Conservation (phyloP, 441 rosid genomes). For the Daphne laureola region DNA sequence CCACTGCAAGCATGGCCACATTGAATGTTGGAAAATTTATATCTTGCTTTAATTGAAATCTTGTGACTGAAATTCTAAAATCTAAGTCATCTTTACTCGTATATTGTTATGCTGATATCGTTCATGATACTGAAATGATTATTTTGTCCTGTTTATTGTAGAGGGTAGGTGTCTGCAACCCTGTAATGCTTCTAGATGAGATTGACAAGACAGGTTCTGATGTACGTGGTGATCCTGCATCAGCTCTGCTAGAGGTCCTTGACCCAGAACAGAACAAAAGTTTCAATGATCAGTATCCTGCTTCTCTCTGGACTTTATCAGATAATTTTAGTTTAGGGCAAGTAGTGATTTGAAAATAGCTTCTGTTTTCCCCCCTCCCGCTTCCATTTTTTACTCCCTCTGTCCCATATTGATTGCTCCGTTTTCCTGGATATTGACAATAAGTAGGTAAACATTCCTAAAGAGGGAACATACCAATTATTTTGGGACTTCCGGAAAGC, state of each 20-base stretch:
- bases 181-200: constrained; percentile 97
- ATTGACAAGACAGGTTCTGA: constrained; percentile 99
- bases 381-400: background rate
- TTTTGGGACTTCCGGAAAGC: constrained; percentile 10
- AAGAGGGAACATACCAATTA: background rate
- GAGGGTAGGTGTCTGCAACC: constrained; percentile 96
- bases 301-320: constrained; percentile 13
- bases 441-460: too few species aligned
- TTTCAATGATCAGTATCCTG: constrained; percentile 98
- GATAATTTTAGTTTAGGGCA: constrained; percentile 5
- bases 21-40: too few species aligned
- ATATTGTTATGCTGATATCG: background rate
- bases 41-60: too few species aligned
- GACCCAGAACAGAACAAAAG: constrained; percentile 95
- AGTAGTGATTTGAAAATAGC: too few species aligned
- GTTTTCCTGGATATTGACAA: too few species aligned
- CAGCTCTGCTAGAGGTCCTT: constrained; percentile 97
- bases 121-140: constrained; percentile 4
- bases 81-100: constrained; percentile 10
- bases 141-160: constrained; percentile 29
- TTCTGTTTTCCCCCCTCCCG: too few species aligned
- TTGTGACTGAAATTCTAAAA: constrained; percentile 2
- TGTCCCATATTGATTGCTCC: too few species aligned
- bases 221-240: constrained; percentile 98
- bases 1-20: too few species aligned